These are phyloP conservation scores for Metschnikowia shivogae DNA, from an alignment of 805 yeast genomes.

Conservation along the genomic window DNA sequence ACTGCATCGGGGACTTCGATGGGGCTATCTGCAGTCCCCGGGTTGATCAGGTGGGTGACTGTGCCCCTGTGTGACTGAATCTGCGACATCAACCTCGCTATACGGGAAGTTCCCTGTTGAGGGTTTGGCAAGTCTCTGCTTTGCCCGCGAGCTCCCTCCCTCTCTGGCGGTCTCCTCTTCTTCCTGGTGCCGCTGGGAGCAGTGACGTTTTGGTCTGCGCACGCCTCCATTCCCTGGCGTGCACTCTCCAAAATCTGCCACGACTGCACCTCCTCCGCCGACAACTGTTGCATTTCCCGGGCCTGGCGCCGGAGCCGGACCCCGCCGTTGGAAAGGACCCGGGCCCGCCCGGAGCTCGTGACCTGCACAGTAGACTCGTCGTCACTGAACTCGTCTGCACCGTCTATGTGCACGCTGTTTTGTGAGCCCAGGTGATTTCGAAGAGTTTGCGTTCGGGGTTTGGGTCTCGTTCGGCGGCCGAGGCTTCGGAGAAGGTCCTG, in stretches of 20 bases:
- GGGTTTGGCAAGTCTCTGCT: background rate
- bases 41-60: background rate
- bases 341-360: conserved; percentile 5
- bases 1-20: background rate
- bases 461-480: background rate
- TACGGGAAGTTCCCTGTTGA: conserved; percentile 2
- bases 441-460: background rate
- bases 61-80: conserved; percentile 9
- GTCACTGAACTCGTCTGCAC: background rate
- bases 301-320: conserved; percentile 32
- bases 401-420: no score
- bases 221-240: conserved; percentile 11
- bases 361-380: conserved; percentile 2
- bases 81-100: conserved; percentile 22
- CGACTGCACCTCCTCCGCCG: conserved; percentile 33
- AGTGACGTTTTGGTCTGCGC: background rate
- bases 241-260: conserved; percentile 38
- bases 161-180: background rate
- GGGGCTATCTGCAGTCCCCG: background rate
- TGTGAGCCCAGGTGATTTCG: background rate
- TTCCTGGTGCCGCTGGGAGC: background rate
- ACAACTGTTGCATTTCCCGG: conserved; percentile 24
- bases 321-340: conserved; percentile 35
- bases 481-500: background rate
- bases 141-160: no score